Conservation (phyloP, 768 basidiomycete genomes). For the Lyophyllum shimeji region DNA sequence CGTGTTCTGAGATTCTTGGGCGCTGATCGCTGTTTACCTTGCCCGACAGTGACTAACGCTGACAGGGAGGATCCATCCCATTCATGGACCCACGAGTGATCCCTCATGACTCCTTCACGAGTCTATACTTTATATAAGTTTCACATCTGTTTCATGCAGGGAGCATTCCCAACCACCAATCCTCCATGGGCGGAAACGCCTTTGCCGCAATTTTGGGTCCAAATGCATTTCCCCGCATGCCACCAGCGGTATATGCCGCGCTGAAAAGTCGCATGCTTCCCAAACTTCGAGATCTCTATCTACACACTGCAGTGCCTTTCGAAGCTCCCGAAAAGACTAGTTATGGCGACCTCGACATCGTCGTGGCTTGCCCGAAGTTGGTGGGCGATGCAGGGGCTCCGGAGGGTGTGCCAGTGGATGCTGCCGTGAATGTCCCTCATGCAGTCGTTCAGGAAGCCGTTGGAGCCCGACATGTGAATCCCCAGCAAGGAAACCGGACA, state of each 20-base stretch:
- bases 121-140: not conserved
- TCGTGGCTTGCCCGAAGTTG: constrained; percentile 48
- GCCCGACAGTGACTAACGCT: no score
- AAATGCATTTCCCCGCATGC: constrained; percentile 59
- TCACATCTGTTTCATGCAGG: not conserved
- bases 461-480: constrained; percentile 46
- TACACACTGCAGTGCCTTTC: constrained; percentile 49
- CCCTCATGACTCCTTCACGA: not conserved
- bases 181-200: constrained; percentile 68
- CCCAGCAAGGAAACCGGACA: constrained; percentile 51
- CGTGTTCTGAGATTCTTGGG: no score
- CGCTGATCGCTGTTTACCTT: no score
- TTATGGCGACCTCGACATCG: constrained; percentile 70
- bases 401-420: not conserved
- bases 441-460: constrained; percentile 38
- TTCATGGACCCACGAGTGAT: not conserved
- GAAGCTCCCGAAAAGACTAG: constrained; percentile 68
- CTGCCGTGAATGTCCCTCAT: constrained; percentile 30
- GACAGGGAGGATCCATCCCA: not conserved
- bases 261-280: constrained; percentile 47
- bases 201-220: constrained; percentile 47
- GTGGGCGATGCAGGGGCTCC: constrained; percentile 8
- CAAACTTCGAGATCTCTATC: constrained; percentile 46
- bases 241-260: constrained; percentile 48
- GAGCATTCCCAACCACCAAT: not conserved